Evolutionary conservation across 345 rosid genomes (phyloP).

Genomic region (Eucalyptus sideroxylon): DNA sequence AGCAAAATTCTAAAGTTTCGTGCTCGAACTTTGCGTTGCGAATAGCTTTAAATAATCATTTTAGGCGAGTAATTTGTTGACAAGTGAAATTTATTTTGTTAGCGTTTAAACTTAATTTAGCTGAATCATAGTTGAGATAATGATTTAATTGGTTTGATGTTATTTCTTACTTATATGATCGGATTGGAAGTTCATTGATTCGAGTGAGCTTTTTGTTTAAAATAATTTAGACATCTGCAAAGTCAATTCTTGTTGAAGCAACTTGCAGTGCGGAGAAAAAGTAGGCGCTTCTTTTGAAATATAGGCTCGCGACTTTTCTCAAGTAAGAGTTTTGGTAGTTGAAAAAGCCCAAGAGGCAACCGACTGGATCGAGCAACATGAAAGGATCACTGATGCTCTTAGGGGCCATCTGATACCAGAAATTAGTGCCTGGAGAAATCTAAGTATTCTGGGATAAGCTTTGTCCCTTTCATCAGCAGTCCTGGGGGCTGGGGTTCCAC

Average conservation of each 20-base stretch:
- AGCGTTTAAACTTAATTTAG: too few species aligned
- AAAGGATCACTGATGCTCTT: slow-evolving; percentile 68
- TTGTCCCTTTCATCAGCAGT: slow-evolving; percentile 75
- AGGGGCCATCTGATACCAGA: slow-evolving; percentile 59
- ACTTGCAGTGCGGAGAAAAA: slow-evolving; percentile 43
- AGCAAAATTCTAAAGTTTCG: too few species aligned
- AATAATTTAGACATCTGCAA: slow-evolving; percentile 43
- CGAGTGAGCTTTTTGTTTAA: too few species aligned
- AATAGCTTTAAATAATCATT: too few species aligned
- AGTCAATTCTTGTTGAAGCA: slow-evolving; percentile 73
- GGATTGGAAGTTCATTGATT: too few species aligned
- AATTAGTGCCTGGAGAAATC: slow-evolving; percentile 24
- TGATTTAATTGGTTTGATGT: too few species aligned
- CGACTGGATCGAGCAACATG: slow-evolving; percentile 78
- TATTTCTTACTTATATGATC: too few species aligned
- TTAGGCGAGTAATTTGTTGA: too few species aligned
- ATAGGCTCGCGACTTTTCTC: slow-evolving; percentile 73
- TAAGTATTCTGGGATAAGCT: slow-evolving; percentile 22
- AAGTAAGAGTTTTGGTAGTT: slow-evolving; percentile 48
- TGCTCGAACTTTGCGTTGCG: too few species aligned
- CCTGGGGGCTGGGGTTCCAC: slow-evolving; percentile 63
- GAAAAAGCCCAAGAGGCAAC: slow-evolving; percentile 86
- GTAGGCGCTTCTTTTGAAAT: slow-evolving; percentile 48
- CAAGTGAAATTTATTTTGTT: too few species aligned
- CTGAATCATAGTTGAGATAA: too few species aligned